Evolutionary conservation across 306 rosid species (phyloP).

Genomic region (Cicer chorassanicum): DNA sequence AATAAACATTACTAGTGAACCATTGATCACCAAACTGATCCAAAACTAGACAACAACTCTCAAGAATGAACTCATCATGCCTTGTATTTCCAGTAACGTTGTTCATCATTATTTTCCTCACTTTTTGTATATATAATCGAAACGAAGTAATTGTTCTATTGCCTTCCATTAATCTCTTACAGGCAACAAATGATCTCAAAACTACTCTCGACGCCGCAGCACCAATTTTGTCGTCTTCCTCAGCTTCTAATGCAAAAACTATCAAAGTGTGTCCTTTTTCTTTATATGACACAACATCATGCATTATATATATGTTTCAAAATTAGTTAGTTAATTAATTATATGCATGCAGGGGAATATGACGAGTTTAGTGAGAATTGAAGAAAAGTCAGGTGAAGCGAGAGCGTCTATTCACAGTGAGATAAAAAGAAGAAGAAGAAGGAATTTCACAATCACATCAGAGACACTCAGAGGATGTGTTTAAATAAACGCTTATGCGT

Average conservation of each 20-base stretch:
- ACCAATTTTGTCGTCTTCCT: neutral
- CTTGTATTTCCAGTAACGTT: conserved; percentile 29
- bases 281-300: neutral
- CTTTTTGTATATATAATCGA: neutral
- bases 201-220: neutral
- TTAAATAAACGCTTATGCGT: conserved; percentile 66
- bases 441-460: conserved; percentile 57
- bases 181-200: neutral
- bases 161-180: conserved; percentile 13
- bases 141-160: neutral
- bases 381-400: conserved; percentile 62
- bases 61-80: conserved; percentile 30
- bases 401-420: conserved; percentile 59
- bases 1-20: neutral
- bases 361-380: conserved; percentile 46
- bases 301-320: neutral
- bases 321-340: neutral
- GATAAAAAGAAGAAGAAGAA: neutral
- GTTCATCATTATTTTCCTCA: conserved; percentile 33
- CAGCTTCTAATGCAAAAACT: neutral
- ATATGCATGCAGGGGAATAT: conserved; percentile 21
- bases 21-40: conserved; percentile 13
- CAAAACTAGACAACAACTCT: neutral
- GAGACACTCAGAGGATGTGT: conserved; percentile 59
- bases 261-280: conserved; percentile 37